Base-by-base conservation (phyloP, 1,284 basidiomycete genomes). In the Cryptococcus jaspeensis region DNA sequence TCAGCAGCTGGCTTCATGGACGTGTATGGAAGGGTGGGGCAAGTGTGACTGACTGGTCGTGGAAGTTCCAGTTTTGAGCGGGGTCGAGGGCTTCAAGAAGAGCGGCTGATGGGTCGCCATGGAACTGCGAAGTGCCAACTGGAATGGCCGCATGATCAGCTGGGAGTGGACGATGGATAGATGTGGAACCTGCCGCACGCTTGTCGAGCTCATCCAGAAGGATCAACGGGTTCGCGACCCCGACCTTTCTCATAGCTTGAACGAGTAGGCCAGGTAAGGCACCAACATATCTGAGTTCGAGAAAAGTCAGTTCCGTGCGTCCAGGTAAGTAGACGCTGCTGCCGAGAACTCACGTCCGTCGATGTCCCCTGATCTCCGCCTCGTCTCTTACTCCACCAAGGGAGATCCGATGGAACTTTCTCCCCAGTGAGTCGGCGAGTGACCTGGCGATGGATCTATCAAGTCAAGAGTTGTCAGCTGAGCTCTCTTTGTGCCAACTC, bases 131-230 rank as follows among this genome's bases (percentile, higher is more conserved):
- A 23, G 65, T 63, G 8, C 71, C 71, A 18, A 76, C 66, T 60
- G 18, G 2, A 6, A 32, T 11, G 5, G 37, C 2, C 6, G 12
- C 55, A 28, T 52, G 3, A 51, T 52, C 36, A 50, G 48, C 45
- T 94, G 92, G 70, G 87, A 85, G 0, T 90, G 73, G 16, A 78
- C 22, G 4, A n/a, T 11, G 15, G 5, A 11, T 20, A 38, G 16
- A 2, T 12, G 18, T 18, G n/a, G n/a, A 13, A 3, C 16, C 36
- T 20, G 3, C 52, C 59, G 25, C 39, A 62, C 97, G 90, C 83
- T 98, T 99, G 81, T 99, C 95, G 18, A 99, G 89, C 76, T 99
- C 95, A 71, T 98, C 95, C 60, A 98, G 94, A 37, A 99, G 81
- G 8, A 94, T 89, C 16, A 99, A 82, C 0, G 95, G 95, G 73